A percentile compares a stretch with the other conserved stretches of the same genome.
These are phyloP conservation scores for Hanseniaspora valbyensis DNA, from an alignment of 805 yeast genomes.

Conservation along the genomic window DNA sequence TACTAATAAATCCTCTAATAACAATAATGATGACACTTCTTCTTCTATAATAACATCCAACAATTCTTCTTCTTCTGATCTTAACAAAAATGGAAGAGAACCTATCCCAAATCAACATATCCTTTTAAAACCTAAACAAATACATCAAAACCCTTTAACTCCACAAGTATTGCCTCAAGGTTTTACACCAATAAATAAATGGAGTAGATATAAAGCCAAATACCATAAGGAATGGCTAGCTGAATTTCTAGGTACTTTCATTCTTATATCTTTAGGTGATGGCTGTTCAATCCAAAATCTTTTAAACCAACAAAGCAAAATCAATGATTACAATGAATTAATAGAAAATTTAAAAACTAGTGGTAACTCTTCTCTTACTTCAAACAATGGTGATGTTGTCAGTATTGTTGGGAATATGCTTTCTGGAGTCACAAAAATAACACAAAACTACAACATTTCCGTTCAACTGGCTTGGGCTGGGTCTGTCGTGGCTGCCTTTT, in stretches of 20 bases:
- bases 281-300: constrained; percentile 38
- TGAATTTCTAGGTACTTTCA: constrained; percentile 42
- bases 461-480: constrained; percentile 38
- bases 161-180: constrained; percentile 32
- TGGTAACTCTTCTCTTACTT: too few relatives aligned
- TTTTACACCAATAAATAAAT: constrained; percentile 29
- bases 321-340: neutral
- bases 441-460: constrained; percentile 7
- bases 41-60: too few relatives aligned
- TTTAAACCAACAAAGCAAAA: constrained; percentile 1
- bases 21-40: neutral
- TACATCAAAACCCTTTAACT: constrained; percentile 31
- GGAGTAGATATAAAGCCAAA: constrained; percentile 30
- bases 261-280: constrained; percentile 38
- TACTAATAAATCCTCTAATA: too few relatives aligned
- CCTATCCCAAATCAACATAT: constrained; percentile 14
- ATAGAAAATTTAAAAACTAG: neutral
- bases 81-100: neutral
- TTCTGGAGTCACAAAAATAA: neutral
- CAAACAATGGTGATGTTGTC: too few relatives aligned
- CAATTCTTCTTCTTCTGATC: too few relatives aligned
- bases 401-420: constrained; percentile 1
- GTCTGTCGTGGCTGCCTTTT: constrained; percentile 42
- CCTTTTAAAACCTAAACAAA: constrained; percentile 29
- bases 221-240: constrained; percentile 39